Conservation (phyloP, 164 flowering plant species). For the Litsea cubeba region DNA sequence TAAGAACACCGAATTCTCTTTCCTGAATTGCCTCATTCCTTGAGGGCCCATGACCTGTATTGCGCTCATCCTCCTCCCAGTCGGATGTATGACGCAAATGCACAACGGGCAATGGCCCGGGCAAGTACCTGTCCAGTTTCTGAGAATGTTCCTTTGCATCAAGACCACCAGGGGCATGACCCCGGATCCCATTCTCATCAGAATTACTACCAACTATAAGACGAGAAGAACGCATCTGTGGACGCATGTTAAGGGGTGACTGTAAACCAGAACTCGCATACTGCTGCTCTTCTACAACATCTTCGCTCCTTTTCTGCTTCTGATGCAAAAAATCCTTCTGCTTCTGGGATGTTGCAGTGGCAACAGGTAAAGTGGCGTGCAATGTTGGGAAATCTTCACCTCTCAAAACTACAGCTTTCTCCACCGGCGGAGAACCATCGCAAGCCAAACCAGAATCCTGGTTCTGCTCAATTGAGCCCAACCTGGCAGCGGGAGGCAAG, state of each 20-base stretch:
- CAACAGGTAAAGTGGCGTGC: conserved; percentile 51
- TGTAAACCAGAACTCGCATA: conserved; percentile 18
- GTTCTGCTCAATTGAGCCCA: conserved; percentile 16
- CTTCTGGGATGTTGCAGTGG: conserved; percentile 37
- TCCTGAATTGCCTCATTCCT: conserved; percentile 56
- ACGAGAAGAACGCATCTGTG: conserved; percentile 33
- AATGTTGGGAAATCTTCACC: conserved; percentile 97
- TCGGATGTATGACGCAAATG: conserved; percentile 73
- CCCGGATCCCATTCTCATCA: conserved; percentile 13
- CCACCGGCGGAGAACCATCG: conserved; percentile 16
- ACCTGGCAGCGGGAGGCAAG: conserved; percentile 62
- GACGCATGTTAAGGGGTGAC: conserved; percentile 34
- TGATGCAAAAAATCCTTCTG: conserved; percentile 46
- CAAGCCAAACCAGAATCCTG: conserved; percentile 18
- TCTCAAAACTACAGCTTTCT: conserved; percentile 62
- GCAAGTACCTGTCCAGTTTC: conserved; percentile 53
- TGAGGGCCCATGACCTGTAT: conserved; percentile 53
- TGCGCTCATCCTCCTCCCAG: conserved; percentile 99
- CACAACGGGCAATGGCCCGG: conserved; percentile 68
- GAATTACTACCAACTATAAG: conserved; percentile 20
- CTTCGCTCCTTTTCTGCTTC: conserved; percentile 52
- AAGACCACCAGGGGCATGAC: conserved; percentile 11
- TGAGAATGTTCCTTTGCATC: conserved; percentile 10
- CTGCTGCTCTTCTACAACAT: conserved; percentile 29
- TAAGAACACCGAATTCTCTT: conserved; percentile 65